Percentiles rank a stretch among this genome's conserved stretches.
These are phyloP conservation scores for Eucalyptus caleyi DNA, from an alignment of 345 rosid species.

Conservation along the genomic window DNA sequence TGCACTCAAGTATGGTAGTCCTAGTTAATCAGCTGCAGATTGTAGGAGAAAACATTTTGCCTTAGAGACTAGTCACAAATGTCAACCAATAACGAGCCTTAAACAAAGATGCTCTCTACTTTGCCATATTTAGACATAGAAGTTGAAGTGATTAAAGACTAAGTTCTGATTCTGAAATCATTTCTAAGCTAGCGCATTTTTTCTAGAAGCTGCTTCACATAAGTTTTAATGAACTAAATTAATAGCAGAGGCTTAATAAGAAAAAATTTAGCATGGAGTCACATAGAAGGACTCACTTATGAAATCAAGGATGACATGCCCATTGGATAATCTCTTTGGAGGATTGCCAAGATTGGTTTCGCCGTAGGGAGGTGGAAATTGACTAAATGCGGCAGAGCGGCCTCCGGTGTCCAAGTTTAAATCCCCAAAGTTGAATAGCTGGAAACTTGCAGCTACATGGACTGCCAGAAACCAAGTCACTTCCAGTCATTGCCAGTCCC, in stretches of 20 bases:
- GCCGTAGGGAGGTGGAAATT: conserved; percentile 31
- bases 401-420: conserved; percentile 68
- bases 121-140: not conserved
- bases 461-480: not conserved
- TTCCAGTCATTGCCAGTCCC: not conserved
- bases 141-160: not conserved
- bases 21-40: conserved; percentile 39
- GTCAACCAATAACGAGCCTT: not conserved
- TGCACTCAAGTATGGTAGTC: conserved; percentile 42
- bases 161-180: not conserved
- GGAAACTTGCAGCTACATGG: not conserved
- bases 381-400: conserved; percentile 21
- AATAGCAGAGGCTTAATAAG: not conserved
- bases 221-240: not conserved
- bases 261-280: not conserved
- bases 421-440: conserved; percentile 47
- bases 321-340: conserved; percentile 53
- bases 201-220: not conserved
- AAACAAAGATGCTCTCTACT: not conserved
- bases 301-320: conserved; percentile 52
- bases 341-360: conserved; percentile 30
- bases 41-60: not conserved
- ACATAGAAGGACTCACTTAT: conserved; percentile 15
- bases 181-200: not conserved
- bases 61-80: not conserved